These are phyloP conservation scores for Starmera stellimalicola DNA, from an alignment of 1,139 yeast species.

Conservation along the genomic window DNA sequence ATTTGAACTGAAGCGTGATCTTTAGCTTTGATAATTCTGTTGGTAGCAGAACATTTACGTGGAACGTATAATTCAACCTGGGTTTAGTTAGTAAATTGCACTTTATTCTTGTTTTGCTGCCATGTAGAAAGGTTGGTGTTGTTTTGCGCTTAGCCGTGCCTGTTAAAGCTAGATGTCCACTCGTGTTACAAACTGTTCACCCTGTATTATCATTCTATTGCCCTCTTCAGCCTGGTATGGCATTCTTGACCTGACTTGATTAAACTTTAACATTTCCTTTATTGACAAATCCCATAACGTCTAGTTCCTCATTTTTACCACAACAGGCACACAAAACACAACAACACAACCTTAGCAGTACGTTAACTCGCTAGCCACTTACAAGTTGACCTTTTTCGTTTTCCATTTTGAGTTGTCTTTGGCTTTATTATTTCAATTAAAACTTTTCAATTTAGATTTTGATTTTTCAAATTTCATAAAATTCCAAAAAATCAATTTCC, in stretches of 20 bases:
- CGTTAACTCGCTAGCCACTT: no score
- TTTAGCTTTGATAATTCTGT: slow-evolving; percentile 99
- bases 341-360: no score
- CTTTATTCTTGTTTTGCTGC: no score
- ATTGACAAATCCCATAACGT: no score
- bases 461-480: not conserved
- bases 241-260: no score
- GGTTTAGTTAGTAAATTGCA: slow-evolving; percentile 8
- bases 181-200: not conserved
- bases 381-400: slow-evolving; percentile 99
- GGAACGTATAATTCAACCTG: slow-evolving; percentile 99
- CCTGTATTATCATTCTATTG: no score
- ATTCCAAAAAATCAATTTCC: no score
- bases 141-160: slow-evolving; percentile 22
- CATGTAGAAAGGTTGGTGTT: no score
- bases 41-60: slow-evolving; percentile 99
- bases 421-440: not conserved
- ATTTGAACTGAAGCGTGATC: slow-evolving; percentile 98
- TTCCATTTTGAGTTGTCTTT: slow-evolving; percentile 67
- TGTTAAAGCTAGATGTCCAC: not conserved
- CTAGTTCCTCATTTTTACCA: no score
- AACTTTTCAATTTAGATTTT: not conserved
- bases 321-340: no score
- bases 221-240: no score
- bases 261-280: no score